Evolutionary conservation across 257 asterid genomes (phyloP), one percentile per base, ranked within the genome.

Genomic region (Schizonepeta tenuifolia): DNA sequence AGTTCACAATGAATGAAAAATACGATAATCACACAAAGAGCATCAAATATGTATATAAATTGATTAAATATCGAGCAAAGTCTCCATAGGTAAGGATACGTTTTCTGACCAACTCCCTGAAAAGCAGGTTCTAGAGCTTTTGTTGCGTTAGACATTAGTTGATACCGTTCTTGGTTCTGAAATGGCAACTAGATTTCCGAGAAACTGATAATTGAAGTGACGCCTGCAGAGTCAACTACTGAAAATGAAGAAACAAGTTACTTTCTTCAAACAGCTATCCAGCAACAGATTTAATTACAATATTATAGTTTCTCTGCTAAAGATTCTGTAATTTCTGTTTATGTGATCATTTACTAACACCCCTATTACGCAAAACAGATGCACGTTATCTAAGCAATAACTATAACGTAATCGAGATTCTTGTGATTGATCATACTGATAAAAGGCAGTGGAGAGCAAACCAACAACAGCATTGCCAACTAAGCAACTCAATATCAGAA

Each of bases 121-220:
- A 90, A 93, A 80, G 97, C 98, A 77, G 98, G 98, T 77, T 93
- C 98, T 78, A 90, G 78, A 78, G 85, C 76, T 83, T 90, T 92
- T 40, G 80, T 79, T 26, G 92, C 63, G 81, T 67, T 80, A 72
- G 97, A 82, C 98, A 92, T 92, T 71, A 56, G 79, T 76, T 13
- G 41, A 75, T 73, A 71, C 53, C 78, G 75, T 76, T 79, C 68
- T 75, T 70, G 58, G 43, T 62, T 60, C 77, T 72, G 71, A 76
- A 76, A 65, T 40, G 51, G 51, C 68, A 74, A 68, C 47, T 51
- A 57, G 64, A 82, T 36, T 60, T 72, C 38, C 73, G 65, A 81
- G 77, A 69, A 64, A 63, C 83, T 38, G 46, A 64, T 47, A 65
- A 71, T 67, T 55, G 71, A 53, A 44, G 59, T 65, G 31, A 75